Percentiles rank a stretch among this genome's conserved stretches.
Evolutionary conservation across 2,329 filamentous ascomycete genomes (phyloP).

Genomic region (Tolypocladium cylindrosporum): DNA sequence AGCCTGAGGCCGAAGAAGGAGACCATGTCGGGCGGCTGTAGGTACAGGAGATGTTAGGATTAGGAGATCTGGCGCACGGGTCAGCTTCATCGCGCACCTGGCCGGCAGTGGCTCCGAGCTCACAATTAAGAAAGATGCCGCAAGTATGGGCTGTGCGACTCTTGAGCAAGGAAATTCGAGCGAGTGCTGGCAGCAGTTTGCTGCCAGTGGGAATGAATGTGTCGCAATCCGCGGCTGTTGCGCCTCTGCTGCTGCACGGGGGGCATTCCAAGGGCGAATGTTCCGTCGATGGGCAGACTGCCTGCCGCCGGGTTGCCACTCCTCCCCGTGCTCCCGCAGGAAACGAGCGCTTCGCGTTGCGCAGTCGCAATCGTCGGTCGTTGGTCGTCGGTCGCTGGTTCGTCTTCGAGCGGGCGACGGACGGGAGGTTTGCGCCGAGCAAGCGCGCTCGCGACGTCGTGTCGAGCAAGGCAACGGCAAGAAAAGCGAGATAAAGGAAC

Average conservation of each 20-base stretch:
- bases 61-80: background rate
- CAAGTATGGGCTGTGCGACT: background rate
- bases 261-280: background rate
- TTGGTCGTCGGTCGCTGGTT: background rate
- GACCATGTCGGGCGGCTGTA: conserved; percentile 31
- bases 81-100: background rate
- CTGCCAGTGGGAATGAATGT: too few relatives aligned
- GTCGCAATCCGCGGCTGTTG: background rate
- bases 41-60: background rate
- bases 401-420: background rate
- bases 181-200: background rate
- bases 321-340: background rate
- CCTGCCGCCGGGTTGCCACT: background rate
- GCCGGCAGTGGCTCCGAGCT: background rate
- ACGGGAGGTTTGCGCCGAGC: background rate
- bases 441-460: background rate
- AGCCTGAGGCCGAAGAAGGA: conserved; percentile 50
- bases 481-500: background rate
- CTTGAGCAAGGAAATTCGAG: background rate
- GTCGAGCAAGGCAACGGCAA: background rate
- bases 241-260: background rate
- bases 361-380: background rate
- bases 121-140: background rate
- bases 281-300: too few relatives aligned
- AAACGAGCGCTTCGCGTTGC: background rate